Evolutionary conservation across 148 eudicot genomes (phyloP).

Genomic region (Chenopodium quinoa): DNA sequence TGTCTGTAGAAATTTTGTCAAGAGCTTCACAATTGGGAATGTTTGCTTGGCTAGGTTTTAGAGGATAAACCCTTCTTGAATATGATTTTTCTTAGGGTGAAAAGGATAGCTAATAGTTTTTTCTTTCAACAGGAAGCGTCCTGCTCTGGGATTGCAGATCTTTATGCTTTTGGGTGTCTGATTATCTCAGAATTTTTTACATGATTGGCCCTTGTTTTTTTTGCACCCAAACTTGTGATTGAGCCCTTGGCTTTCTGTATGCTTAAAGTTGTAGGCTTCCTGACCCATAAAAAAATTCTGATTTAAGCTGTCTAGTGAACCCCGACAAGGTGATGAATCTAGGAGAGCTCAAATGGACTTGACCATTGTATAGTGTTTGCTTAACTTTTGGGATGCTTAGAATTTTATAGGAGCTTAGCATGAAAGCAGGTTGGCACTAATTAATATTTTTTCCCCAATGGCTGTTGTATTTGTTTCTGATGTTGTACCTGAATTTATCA

Average conservation of each 20-base stretch:
- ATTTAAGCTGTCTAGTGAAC: not conserved
- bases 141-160: not conserved
- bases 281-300: not conserved
- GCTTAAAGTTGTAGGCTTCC: not conserved
- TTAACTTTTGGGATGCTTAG: not conserved
- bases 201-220: not conserved
- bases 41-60: not conserved
- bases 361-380: not conserved
- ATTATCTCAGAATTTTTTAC: not conserved
- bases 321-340: not conserved
- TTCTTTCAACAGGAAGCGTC: not conserved
- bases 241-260: not conserved
- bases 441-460: not conserved
- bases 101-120: not conserved
- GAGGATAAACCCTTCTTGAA: too few species aligned
- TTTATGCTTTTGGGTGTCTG: not conserved
- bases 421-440: not conserved
- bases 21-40: not conserved
- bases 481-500: not conserved
- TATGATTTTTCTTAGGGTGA: too few species aligned
- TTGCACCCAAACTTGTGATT: not conserved
- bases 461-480: not conserved
- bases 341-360: not conserved
- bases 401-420: not conserved
- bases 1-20: not conserved